Percentiles rank a stretch among this genome's conserved stretches.
Evolutionary conservation across 345 rosid species (phyloP).

Genomic region (Jatropha curcas): DNA sequence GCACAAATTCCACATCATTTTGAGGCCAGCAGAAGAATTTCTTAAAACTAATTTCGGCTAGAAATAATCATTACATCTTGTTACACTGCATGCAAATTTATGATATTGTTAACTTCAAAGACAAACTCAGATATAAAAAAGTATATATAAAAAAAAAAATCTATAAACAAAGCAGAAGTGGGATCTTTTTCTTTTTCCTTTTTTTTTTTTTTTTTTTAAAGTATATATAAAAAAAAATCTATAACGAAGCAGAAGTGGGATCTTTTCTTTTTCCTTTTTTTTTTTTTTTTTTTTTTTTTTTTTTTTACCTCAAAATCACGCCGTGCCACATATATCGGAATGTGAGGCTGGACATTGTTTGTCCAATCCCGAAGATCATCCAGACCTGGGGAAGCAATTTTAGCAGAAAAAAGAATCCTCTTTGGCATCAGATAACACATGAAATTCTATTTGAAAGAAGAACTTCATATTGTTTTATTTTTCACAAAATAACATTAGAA

Average conservation of each 20-base stretch:
- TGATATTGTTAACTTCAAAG: not conserved
- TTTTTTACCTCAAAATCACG: conserved; percentile 76
- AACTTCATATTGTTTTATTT: not conserved
- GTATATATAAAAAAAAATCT: too few relatives aligned
- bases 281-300: too few relatives aligned
- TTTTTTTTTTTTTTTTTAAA: too few relatives aligned
- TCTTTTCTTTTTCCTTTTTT: too few relatives aligned
- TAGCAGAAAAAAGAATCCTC: conserved; percentile 9
- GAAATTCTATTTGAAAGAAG: conserved; percentile 3
- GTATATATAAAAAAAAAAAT: not conserved
- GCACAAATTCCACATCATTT: not conserved
- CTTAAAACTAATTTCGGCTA: not conserved
- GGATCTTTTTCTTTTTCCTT: too few relatives aligned
- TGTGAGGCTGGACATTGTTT: conserved; percentile 75
- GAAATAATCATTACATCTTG: not conserved
- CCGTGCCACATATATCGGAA: conserved; percentile 75
- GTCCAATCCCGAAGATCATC: conserved; percentile 99
- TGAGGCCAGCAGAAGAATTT: not conserved
- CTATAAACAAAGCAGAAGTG: not conserved
- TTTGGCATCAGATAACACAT: conserved; percentile 18
- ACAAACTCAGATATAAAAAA: conserved; percentile 4
- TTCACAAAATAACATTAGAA: conserved; percentile 29
- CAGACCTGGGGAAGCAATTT: conserved; percentile 52
- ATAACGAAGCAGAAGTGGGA: too few relatives aligned
- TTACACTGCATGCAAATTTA: not conserved